phyloP scores from a whole-genome alignment of 345 rosid species.

The Euphorbia lathyris region DNA sequence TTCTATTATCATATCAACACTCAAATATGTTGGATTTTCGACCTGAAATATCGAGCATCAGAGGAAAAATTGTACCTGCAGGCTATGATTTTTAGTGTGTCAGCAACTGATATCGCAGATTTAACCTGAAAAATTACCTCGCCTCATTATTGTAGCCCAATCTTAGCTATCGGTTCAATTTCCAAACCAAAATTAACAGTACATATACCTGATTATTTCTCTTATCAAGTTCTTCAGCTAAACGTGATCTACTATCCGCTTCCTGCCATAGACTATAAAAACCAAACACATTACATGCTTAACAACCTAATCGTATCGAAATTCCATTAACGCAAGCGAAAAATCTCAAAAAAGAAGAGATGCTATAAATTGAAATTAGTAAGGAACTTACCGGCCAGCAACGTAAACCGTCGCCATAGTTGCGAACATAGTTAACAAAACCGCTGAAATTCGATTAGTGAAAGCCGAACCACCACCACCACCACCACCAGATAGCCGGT shows the following conservation, averaged over 20 bases:
- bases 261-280: conserved; percentile 80
- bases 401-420: conserved; percentile 33
- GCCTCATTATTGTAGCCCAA: not conserved
- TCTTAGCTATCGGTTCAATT: not conserved
- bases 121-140: conserved; percentile 45
- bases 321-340: not conserved
- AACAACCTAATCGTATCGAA: not conserved
- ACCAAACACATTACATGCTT: not conserved
- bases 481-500: conserved; percentile 24
- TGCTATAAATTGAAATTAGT: not conserved
- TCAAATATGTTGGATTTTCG: not conserved
- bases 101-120: conserved; percentile 87
- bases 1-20: not conserved
- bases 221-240: conserved; percentile 68
- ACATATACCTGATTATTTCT: conserved; percentile 61
- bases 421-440: conserved; percentile 30
- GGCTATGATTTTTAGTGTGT: conserved; percentile 76
- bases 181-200: not conserved
- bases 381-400: conserved; percentile 50
- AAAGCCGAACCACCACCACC: conserved; percentile 14
- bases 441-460: conserved; percentile 20
- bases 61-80: conserved; percentile 55
- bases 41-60: conserved; percentile 1
- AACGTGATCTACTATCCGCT: conserved; percentile 69
- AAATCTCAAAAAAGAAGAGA: not conserved